Percentiles rank a stretch among this genome's conserved stretches.
phyloP scores from a whole-genome alignment of 352 stramenopile species.

The Pythium aquatile region DNA sequence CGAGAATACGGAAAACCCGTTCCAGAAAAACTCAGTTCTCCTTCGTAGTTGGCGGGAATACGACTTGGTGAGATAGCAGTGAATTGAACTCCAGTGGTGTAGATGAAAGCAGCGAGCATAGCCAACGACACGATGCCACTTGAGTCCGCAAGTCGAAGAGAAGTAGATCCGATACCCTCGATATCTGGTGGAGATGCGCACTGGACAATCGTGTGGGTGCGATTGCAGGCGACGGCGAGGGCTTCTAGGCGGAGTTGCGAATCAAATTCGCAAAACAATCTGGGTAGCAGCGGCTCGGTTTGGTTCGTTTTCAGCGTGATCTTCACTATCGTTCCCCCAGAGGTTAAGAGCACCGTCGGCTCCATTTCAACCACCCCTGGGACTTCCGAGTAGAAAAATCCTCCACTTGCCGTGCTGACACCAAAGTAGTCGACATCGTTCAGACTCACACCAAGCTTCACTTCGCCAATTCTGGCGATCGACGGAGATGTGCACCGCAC shows the following conservation, averaged over 20 bases:
- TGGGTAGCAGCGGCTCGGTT: neutral
- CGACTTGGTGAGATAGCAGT: neutral
- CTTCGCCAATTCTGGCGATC: neutral
- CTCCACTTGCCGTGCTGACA: neutral
- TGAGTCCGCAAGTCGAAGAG: conserved; percentile 10
- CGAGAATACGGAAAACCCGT: conserved; percentile 10
- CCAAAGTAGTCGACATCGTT: conserved; percentile 21
- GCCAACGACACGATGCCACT: neutral
- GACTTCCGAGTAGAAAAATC: conserved; percentile 5
- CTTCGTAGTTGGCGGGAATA: conserved; percentile 10
- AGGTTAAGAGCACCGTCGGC: conserved; percentile 6
- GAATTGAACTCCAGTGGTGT: neutral
- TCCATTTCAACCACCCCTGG: conserved; percentile 6
- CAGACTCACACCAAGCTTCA: conserved; percentile 10
- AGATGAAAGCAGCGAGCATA: conserved; percentile 5
- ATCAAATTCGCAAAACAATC: conserved; percentile 12
- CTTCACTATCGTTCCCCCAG: conserved; percentile 15
- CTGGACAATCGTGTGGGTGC: neutral
- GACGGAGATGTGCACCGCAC: conserved; percentile 10
- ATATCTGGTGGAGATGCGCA: conserved; percentile 11
- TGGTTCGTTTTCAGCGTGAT: conserved; percentile 1
- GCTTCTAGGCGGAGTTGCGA: neutral
- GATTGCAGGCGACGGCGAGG: neutral
- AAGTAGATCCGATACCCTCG: neutral
- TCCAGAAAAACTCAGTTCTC: conserved; percentile 12